Conservation (phyloP, 2,329 filamentous ascomycete genomes). For the Clonostachys byssicola region DNA sequence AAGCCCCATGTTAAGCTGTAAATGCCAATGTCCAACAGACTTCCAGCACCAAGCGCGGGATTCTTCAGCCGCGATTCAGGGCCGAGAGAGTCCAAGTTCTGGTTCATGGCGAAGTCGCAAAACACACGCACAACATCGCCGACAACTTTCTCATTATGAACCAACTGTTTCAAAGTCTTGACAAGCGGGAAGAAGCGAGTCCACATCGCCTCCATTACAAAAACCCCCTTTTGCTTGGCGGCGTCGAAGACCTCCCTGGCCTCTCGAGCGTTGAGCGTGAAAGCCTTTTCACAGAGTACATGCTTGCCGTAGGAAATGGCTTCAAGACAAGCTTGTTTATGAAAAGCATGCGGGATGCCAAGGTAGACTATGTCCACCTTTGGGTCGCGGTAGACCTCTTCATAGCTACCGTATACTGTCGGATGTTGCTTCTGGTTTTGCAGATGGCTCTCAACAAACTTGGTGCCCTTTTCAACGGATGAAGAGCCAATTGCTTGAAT, state of each 20-base stretch:
- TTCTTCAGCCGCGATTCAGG: slow-evolving; percentile 26
- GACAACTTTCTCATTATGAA: slow-evolving; percentile 32
- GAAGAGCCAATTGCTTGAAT: slow-evolving; percentile 37
- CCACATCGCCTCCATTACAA: slow-evolving; percentile 42
- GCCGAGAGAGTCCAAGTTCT: slow-evolving; percentile 21
- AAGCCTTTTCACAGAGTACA: slow-evolving; percentile 40
- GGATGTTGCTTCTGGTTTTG: slow-evolving; percentile 15
- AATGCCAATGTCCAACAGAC: slow-evolving; percentile 36
- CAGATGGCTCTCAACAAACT: slow-evolving; percentile 26
- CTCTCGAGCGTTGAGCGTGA: slow-evolving; percentile 32
- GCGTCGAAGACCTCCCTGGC: slow-evolving; percentile 30
- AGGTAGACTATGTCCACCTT: slow-evolving; percentile 40
- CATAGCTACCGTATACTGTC: slow-evolving; percentile 30
- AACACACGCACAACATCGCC: slow-evolving; percentile 30
- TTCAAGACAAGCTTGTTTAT: slow-evolving; percentile 34
- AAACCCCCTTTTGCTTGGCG: slow-evolving; percentile 31
- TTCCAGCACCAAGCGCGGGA: slow-evolving; percentile 32
- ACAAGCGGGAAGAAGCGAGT: slow-evolving; percentile 34
- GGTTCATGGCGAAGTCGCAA: slow-evolving; percentile 31
- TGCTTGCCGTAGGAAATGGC: slow-evolving; percentile 36
- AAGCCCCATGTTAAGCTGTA: slow-evolving; percentile 35
- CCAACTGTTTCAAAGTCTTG: slow-evolving; percentile 19
- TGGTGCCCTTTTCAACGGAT: slow-evolving; percentile 23
- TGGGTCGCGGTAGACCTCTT: slow-evolving; percentile 30
- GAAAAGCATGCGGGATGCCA: slow-evolving; percentile 37